Evolutionary conservation across 2,329 filamentous ascomycete species (phyloP).

Genomic region (Fusarium brachygibbosum): DNA sequence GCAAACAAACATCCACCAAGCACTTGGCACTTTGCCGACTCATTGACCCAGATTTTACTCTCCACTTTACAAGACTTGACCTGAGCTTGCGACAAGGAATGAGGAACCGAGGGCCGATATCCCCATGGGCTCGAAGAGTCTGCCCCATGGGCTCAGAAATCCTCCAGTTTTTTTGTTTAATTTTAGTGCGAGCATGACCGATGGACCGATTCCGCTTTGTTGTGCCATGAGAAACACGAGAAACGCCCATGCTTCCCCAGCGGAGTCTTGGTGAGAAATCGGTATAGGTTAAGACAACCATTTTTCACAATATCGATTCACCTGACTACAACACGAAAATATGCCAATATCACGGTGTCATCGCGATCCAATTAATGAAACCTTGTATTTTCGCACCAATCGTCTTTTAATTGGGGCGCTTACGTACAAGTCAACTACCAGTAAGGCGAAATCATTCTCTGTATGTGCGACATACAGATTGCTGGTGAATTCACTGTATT

Average conservation of each 20-base stretch:
- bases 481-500: accelerated
- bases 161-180: not conserved
- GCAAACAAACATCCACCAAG: constrained; percentile 10
- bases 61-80: constrained; percentile 33
- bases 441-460: no score
- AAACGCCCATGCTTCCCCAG: not conserved
- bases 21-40: constrained; percentile 26
- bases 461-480: not conserved
- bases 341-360: not conserved
- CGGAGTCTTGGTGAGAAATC: not conserved
- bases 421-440: not conserved
- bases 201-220: not conserved
- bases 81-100: constrained; percentile 14
- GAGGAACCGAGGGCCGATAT: constrained; percentile 31
- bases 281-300: not conserved
- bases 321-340: not conserved
- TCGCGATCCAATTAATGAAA: not conserved
- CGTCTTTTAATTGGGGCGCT: no score
- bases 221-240: not conserved
- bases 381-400: constrained; percentile 8
- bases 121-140: constrained; percentile 7
- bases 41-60: constrained; percentile 6
- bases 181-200: not conserved
- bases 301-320: not conserved
- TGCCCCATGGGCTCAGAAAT: constrained; percentile 4